phyloP scores from a whole-genome alignment of 1,284 basidiomycete genomes.

The Boletus albobrunnescens region DNA sequence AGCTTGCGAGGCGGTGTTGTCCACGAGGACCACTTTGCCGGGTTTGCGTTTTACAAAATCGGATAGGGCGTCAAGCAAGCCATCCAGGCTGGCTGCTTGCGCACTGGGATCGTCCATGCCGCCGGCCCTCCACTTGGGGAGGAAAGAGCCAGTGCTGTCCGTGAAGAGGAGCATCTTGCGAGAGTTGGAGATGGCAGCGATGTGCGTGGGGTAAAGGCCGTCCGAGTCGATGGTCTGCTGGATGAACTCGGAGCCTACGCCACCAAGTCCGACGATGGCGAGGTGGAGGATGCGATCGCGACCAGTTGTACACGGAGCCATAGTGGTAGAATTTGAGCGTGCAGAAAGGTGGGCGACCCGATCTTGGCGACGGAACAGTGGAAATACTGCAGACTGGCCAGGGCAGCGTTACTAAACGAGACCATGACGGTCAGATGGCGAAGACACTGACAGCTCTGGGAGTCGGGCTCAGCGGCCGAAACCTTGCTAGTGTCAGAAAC shows the following conservation, averaged over 20 bases:
- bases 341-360: conserved; percentile 2
- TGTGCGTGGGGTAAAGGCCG: conserved; percentile 61
- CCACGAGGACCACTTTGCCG: conserved; percentile 75
- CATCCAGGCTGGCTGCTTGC: conserved; percentile 42
- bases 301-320: not conserved
- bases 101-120: conserved; percentile 39
- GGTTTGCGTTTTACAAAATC: conserved; percentile 34
- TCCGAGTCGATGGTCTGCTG: conserved; percentile 59
- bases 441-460: not conserved
- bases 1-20: conserved; percentile 88
- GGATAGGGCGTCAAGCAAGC: conserved; percentile 38
- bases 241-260: conserved; percentile 84
- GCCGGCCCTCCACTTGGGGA: conserved; percentile 39
- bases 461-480: conserved; percentile 9
- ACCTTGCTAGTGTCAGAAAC: not conserved
- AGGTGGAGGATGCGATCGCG: conserved; percentile 44
- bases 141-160: conserved; percentile 41
- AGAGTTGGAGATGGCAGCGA: conserved; percentile 79
- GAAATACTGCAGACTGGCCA: conserved; percentile 1
- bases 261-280: conserved; percentile 82
- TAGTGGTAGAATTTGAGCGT: conserved; percentile 13
- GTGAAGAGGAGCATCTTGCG: conserved; percentile 61
- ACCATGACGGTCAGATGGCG: conserved; percentile 8
- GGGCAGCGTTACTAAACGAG: conserved; percentile 1
- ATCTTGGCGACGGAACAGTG: conserved; percentile 1